Percentiles rank a stretch among this genome's conserved stretches.
phyloP scores from a whole-genome alignment of 257 asterid species.

The Gardenia jasminoides region DNA sequence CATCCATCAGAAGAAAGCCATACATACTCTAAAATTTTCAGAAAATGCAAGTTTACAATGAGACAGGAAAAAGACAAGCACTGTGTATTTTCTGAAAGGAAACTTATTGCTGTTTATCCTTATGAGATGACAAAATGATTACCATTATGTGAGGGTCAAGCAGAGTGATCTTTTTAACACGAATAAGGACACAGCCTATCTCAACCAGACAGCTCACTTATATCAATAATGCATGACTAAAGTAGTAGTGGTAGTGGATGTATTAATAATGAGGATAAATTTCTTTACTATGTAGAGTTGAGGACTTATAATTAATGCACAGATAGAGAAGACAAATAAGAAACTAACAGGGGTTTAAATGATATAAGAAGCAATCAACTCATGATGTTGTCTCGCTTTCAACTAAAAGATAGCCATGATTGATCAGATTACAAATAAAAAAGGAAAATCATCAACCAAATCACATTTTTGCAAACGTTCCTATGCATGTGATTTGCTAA shows the following conservation, averaged over 20 bases:
- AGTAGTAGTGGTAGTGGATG: neutral
- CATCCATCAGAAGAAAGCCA: neutral
- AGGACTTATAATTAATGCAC: neutral
- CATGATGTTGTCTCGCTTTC: neutral
- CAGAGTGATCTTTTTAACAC: neutral
- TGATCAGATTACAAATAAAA: neutral
- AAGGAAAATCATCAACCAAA: neutral
- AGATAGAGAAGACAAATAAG: neutral
- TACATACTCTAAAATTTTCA: neutral
- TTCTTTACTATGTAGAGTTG: neutral
- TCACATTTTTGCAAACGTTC: neutral
- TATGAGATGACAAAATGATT: neutral
- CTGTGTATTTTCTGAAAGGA: neutral
- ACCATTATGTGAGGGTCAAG: neutral
- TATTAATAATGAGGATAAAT: neutral
- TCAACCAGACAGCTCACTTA: neutral
- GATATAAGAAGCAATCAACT: no score
- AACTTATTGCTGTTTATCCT: neutral
- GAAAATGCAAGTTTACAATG: neutral
- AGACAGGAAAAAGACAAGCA: neutral
- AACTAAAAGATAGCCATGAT: neutral
- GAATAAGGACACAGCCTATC: neutral
- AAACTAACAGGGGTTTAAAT: neutral
- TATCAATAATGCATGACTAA: neutral
- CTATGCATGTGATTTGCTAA: neutral